Evolutionary conservation across 164 flowering plant species (phyloP), one percentile per base, ranked within the genome.

Genomic region (Aristolochia contorta): DNA sequence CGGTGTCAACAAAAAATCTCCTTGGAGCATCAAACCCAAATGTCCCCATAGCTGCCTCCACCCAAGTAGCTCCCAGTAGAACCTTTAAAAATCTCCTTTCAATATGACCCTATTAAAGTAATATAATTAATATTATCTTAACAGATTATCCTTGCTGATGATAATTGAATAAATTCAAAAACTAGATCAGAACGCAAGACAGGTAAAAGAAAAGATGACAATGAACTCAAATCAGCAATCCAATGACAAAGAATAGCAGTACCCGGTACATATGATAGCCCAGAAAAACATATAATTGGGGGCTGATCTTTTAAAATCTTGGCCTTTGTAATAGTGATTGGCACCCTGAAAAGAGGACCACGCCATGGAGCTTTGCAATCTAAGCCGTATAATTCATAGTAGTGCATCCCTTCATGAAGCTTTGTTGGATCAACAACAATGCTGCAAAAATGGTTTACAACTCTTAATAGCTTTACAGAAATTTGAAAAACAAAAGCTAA

Each of bases 341-440:
- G 95, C 64, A 90, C 80, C 75, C 91, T 78, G 77, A 93, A 93
- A 56, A 87, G 77, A 59, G 97, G 90, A 43, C 99, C 97, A 61
- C 97, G 99, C 92, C 92, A 82, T 50, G 97, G 91, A 53, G 94
- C 87, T 71, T 80, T 85, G 80, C 89, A 83, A 68, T 93, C 96
- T 65, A 81, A 54, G 49, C 89, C 99, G 74, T 79, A 86, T 47
- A 93, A 71, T 77, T 93, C 97, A 71, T 60, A 84, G 69, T 90
- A 93, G 69, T 93, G 99, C 24, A 90, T 69, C 51, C 97, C 97
- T 62, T 82, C 81, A 58, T 72, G 62, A 21, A 93, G 86, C 33
- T 72, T 81, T 46, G 96, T 79, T 18, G 97, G 96, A 74, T 93
- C 97, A 65, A 93, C 94, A 66, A 93, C 80, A 23, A 93, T 63